Conservation (phyloP, 73 alveolate genomes). For the Vitrella brassicaformis region DNA sequence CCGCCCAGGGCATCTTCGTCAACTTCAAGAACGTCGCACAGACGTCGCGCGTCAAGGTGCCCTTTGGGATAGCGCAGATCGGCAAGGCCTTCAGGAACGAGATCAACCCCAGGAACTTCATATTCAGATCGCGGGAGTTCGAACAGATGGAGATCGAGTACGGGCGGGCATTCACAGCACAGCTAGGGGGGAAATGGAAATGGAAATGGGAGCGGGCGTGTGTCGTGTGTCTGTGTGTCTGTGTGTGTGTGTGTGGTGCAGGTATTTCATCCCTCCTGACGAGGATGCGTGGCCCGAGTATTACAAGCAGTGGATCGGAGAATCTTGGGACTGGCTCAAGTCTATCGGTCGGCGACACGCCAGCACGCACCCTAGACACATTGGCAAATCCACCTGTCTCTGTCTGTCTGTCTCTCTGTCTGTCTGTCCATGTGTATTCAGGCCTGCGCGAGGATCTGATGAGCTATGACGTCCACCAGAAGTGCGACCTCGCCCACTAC, state of each 20-base stretch:
- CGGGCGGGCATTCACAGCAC: background rate
- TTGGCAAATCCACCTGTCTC: background rate
- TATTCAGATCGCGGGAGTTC: conserved; percentile 19
- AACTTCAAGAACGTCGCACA: conserved; percentile 14
- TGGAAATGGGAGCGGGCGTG: background rate
- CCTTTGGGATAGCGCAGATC: conserved; percentile 25
- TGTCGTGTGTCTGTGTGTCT: background rate
- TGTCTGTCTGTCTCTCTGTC: background rate
- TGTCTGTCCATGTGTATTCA: background rate
- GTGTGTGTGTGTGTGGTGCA: conserved; percentile 6
- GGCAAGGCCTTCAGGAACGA: conserved; percentile 34
- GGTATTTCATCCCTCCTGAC: no score
- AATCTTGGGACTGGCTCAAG: no score
- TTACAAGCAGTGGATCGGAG: no score
- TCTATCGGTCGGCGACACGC: no score
- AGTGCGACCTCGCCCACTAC: conserved; percentile 18
- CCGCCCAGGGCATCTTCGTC: conserved; percentile 37
- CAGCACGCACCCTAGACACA: no score
- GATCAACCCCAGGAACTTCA: conserved; percentile 27
- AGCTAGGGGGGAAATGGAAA: background rate
- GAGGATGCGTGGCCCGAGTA: no score
- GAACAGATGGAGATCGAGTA: conserved; percentile 28
- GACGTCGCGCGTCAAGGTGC: conserved; percentile 9
- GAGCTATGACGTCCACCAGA: background rate
- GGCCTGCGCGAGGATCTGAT: background rate